Evolutionary conservation across 208 protist species (phyloP).

Genomic region (Leishmania amazonensis): DNA sequence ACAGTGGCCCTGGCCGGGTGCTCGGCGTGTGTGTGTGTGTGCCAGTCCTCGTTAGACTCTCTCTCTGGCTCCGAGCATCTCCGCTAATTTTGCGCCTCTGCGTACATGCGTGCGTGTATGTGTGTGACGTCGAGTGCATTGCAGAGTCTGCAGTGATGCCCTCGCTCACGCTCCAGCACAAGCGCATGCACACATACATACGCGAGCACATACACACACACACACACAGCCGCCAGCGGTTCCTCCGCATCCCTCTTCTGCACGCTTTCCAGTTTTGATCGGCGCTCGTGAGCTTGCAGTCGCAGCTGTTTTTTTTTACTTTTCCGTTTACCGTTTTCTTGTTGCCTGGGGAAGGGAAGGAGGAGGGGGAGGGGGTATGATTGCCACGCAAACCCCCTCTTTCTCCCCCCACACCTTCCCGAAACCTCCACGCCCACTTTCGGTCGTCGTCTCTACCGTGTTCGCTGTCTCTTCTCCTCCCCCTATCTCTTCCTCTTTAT

Average conservation of each 20-base stretch:
- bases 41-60: not conserved
- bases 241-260: conserved; percentile 1
- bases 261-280: conserved; percentile 5
- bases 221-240: not conserved
- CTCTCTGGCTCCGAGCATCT: not conserved
- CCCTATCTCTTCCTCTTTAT: not conserved
- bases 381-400: not conserved
- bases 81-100: not conserved
- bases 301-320: conserved; percentile 1
- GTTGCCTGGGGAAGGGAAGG: not conserved
- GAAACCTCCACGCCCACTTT: not conserved
- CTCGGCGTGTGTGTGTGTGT: not conserved
- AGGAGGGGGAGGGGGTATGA: not conserved
- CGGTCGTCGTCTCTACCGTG: conserved; percentile 1
- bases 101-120: not conserved
- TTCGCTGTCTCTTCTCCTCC: conserved; percentile 6
- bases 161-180: not conserved
- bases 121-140: not conserved
- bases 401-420: not conserved
- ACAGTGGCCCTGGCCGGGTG: not conserved
- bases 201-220: not conserved
- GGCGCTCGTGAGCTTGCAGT: not conserved
- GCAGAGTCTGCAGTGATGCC: not conserved
- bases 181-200: not conserved
- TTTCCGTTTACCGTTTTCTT: not conserved